Conservation (phyloP, 352 stramenopile genomes). For the Bremia lactucae region DNA sequence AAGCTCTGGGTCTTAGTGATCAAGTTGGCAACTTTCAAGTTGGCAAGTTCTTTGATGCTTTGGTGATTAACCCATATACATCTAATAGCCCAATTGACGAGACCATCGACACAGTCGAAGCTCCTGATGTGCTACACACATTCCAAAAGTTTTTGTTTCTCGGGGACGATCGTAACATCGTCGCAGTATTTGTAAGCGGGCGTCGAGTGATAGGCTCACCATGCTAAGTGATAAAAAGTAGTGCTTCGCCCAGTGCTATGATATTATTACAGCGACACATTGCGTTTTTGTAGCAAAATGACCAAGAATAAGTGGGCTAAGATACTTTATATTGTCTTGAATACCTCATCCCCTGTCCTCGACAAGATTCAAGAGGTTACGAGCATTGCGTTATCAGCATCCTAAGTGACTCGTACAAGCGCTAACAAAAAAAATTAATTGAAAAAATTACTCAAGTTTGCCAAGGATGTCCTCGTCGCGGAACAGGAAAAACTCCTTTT, state of each 20-base stretch:
- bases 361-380: constrained; percentile 3
- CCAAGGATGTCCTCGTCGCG: constrained; percentile 95
- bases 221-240: too few relatives aligned
- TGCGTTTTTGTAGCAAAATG: too few relatives aligned
- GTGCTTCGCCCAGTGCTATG: too few relatives aligned
- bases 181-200: constrained; percentile 78
- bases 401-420: constrained; percentile 1
- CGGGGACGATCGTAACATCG: constrained; percentile 16
- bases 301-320: too few relatives aligned
- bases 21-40: constrained; percentile 82
- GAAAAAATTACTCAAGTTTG: constrained; percentile 84
- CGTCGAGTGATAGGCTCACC: constrained; percentile 49
- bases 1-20: constrained; percentile 27
- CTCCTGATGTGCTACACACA: constrained; percentile 38
- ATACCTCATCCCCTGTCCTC: constrained; percentile 1
- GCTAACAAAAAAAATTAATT: constrained; percentile 2
- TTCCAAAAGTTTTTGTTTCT: constrained; percentile 76
- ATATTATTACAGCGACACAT: too few relatives aligned
- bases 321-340: constrained; percentile 34
- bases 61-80: constrained; percentile 62
- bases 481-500: constrained; percentile 91
- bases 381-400: background rate
- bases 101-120: constrained; percentile 30
- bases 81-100: constrained; percentile 53
- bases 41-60: constrained; percentile 88